Conservation (phyloP, 352 stramenopile genomes). For the Halophytophthora polymorphica region DNA sequence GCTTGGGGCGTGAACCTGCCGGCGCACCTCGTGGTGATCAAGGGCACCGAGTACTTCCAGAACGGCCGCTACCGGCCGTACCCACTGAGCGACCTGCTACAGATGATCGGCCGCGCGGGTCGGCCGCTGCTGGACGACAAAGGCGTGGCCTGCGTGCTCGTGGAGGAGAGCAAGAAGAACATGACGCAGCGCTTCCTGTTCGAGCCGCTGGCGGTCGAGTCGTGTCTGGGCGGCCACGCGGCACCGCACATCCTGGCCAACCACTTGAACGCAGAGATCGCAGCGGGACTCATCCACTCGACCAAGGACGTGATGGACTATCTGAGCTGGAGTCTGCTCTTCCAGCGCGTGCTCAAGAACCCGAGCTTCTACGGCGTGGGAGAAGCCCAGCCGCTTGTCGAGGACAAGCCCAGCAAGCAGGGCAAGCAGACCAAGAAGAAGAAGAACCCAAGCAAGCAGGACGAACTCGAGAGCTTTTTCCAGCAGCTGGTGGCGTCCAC, state of each 20-base stretch:
- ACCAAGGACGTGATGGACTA: conserved; percentile 93
- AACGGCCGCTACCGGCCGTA: conserved; percentile 96
- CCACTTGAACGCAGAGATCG: conserved; percentile 97
- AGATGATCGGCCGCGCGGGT: conserved; percentile 99
- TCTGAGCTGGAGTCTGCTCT: conserved; percentile 97
- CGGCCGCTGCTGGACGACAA: conserved; percentile 94
- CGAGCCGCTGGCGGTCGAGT: conserved; percentile 97
- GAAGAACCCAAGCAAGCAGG: conserved; percentile 21
- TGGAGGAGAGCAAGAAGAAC: conserved; percentile 98
- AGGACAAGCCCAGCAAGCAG: conserved; percentile 17
- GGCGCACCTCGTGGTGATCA: conserved; percentile 97
- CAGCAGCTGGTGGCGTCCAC: conserved; percentile 72
- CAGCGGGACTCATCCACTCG: conserved; percentile 85
- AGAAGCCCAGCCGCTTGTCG: not conserved
- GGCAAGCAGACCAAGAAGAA: conserved; percentile 16
- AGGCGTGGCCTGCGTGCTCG: conserved; percentile 95
- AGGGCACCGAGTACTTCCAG: conserved; percentile 97
- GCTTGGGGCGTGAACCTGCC: conserved; percentile 97
- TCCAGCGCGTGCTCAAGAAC: conserved; percentile 94
- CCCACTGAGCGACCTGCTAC: conserved; percentile 97
- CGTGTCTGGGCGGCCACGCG: conserved; percentile 86
- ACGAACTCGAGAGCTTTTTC: conserved; percentile 68
- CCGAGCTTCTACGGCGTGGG: conserved; percentile 94
- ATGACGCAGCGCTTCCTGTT: conserved; percentile 98
- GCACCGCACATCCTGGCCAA: conserved; percentile 63